phyloP scores from a whole-genome alignment of 306 rosid genomes.

The Lathyrus aphaca region DNA sequence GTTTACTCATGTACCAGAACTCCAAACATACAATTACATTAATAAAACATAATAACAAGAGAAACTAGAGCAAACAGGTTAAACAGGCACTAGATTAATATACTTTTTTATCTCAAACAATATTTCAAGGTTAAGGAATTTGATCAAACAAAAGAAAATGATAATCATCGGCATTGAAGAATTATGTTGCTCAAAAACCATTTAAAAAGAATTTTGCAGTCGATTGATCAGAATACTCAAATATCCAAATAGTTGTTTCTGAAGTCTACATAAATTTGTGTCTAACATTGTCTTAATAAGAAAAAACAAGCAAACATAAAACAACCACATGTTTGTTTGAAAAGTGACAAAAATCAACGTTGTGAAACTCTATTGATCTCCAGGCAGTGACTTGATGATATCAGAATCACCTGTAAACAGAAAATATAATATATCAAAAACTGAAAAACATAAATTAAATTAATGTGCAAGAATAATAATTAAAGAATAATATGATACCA shows the following conservation, averaged over 20 bases:
- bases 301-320: slow-evolving; percentile 31
- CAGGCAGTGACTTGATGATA: slow-evolving; percentile 48
- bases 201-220: background rate
- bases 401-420: slow-evolving; percentile 61
- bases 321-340: slow-evolving; percentile 11
- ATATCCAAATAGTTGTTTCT: slow-evolving; percentile 16
- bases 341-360: slow-evolving; percentile 11
- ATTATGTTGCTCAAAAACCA: background rate
- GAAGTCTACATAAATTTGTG: slow-evolving; percentile 26
- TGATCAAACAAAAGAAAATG: too few relatives aligned
- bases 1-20: too few relatives aligned
- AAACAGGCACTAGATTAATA: too few relatives aligned
- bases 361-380: slow-evolving; percentile 42
- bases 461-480: background rate
- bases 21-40: too few relatives aligned
- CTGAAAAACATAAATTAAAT: background rate
- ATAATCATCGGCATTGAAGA: too few relatives aligned
- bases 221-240: slow-evolving; percentile 19
- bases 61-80: too few relatives aligned
- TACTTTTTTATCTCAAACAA: too few relatives aligned
- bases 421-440: background rate
- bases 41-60: too few relatives aligned
- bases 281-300: slow-evolving; percentile 22
- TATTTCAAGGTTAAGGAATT: too few relatives aligned
- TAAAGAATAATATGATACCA: slow-evolving; percentile 42